Percentiles rank a stretch among this genome's conserved stretches.
Evolutionary conservation across 768 basidiomycete species (phyloP).

Genomic region (Naganishia antarctica): DNA sequence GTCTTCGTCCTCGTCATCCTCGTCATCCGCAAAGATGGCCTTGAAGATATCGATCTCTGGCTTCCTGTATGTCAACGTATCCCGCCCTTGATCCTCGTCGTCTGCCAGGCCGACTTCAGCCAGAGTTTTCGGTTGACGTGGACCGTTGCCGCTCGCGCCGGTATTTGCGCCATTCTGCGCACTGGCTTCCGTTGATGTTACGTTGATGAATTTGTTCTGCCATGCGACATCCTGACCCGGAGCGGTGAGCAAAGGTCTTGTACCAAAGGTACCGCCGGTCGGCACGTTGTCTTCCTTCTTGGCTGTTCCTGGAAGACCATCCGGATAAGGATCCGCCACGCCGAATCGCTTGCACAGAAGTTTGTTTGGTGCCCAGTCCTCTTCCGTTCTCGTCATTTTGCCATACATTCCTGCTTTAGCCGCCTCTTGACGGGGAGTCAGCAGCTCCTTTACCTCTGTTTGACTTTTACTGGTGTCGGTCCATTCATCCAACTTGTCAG

Average conservation of each 20-base stretch:
- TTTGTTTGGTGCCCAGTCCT: conserved; percentile 72
- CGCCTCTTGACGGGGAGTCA: conserved; percentile 71
- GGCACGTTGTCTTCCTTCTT: conserved; percentile 15
- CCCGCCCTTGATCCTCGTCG: conserved; percentile 80
- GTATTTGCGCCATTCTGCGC: not conserved
- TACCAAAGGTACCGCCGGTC: conserved; percentile 27
- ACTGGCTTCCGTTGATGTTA: not conserved
- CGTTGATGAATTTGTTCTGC: conserved; percentile 41
- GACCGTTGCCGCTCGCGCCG: not conserved
- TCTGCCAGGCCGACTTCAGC: conserved; percentile 85
- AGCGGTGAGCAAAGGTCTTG: conserved; percentile 10
- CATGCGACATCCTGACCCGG: conserved; percentile 31
- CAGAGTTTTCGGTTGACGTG: conserved; percentile 49
- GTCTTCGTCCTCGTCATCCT: conserved; percentile 77
- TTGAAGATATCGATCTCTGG: conserved; percentile 93
- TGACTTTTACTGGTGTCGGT: conserved; percentile 52
- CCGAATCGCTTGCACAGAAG: conserved; percentile 90
- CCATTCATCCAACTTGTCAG: conserved; percentile 43
- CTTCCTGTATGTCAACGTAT: conserved; percentile 79
- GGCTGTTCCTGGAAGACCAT: conserved; percentile 44
- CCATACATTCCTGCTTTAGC: conserved; percentile 87
- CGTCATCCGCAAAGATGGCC: conserved; percentile 93
- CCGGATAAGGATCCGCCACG: conserved; percentile 75
- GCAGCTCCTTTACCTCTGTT: conserved; percentile 55
- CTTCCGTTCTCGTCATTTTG: conserved; percentile 68